Evolutionary conservation across 164 flowering plant genomes (phyloP).

Genomic region (Chloranthus sessilifolius): DNA sequence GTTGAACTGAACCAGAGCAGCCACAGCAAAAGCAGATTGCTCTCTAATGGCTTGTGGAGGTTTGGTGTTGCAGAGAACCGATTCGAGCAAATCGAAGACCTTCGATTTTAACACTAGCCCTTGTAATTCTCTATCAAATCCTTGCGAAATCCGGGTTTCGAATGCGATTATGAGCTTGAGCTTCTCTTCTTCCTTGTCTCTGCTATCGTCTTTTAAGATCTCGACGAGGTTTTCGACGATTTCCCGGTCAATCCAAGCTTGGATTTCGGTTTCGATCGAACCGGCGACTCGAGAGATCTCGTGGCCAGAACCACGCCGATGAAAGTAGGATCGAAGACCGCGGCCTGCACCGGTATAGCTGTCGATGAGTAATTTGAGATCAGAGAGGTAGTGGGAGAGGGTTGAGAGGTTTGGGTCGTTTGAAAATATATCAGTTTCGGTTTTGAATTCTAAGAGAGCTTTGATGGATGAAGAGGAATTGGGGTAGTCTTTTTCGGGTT

Average conservation of each 20-base stretch:
- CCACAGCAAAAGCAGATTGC: constrained; percentile 38
- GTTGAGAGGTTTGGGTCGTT: constrained; percentile 54
- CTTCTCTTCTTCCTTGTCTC: constrained; percentile 14
- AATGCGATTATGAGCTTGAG: constrained; percentile 37
- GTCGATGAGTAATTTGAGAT: constrained; percentile 36
- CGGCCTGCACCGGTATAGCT: constrained; percentile 20
- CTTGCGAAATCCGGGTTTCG: constrained; percentile 42
- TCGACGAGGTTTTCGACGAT: constrained; percentile 36
- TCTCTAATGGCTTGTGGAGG: constrained; percentile 40
- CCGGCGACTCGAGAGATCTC: constrained; percentile 70
- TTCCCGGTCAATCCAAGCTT: constrained; percentile 85
- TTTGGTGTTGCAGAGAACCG: constrained; percentile 33
- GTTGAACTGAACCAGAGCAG: constrained; percentile 65
- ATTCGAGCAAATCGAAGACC: constrained; percentile 44
- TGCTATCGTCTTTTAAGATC: constrained; percentile 16
- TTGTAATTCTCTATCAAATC: constrained; percentile 66
- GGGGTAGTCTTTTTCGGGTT: constrained; percentile 16
- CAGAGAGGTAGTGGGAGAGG: constrained; percentile 42
- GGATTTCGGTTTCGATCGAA: constrained; percentile 63
- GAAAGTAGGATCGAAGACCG: constrained; percentile 39
- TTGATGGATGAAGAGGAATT: constrained; percentile 45
- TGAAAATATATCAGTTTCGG: constrained; percentile 40
- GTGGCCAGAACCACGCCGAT: constrained; percentile 47
- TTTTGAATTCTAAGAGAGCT: constrained; percentile 58
- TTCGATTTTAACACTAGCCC: constrained; percentile 52